Conservation (phyloP, 1,139 yeast species). For the Nadsonia starkeyi-henricii region DNA sequence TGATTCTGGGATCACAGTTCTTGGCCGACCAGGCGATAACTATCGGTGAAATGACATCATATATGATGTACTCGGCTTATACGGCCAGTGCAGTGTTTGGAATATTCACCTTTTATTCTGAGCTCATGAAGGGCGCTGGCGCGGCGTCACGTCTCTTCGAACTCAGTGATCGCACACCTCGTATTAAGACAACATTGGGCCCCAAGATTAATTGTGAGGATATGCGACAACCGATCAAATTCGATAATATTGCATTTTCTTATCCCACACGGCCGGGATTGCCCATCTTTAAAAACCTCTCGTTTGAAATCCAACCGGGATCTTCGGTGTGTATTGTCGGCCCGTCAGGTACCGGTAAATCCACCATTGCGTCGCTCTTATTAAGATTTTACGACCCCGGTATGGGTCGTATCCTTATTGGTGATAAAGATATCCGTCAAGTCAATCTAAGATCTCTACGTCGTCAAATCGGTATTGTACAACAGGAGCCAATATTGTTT, state of each 20-base stretch:
- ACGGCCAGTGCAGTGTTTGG: constrained; percentile 88
- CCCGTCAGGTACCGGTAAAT: constrained; percentile 92
- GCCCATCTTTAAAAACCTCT: constrained; percentile 48
- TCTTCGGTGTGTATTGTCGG: constrained; percentile 91
- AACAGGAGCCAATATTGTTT: constrained; percentile 87
- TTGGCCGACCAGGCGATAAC: constrained; percentile 60
- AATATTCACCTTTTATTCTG: constrained; percentile 78
- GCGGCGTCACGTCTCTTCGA: constrained; percentile 91
- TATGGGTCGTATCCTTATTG: constrained; percentile 51
- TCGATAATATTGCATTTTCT: constrained; percentile 53
- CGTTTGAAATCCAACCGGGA: constrained; percentile 61
- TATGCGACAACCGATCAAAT: constrained; percentile 38
- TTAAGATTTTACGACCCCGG: constrained; percentile 72
- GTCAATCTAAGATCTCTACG: constrained; percentile 65
- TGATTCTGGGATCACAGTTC: constrained; percentile 68
- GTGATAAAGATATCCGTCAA: constrained; percentile 51
- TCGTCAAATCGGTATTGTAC: constrained; percentile 69
- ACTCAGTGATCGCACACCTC: constrained; percentile 61
- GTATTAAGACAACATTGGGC: constrained; percentile 53
- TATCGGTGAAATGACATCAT: constrained; percentile 82
- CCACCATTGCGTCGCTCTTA: constrained; percentile 71
- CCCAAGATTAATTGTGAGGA: constrained; percentile 26
- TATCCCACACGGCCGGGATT: constrained; percentile 82
- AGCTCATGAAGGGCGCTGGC: constrained; percentile 92
- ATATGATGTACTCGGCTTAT: constrained; percentile 85